Base-by-base conservation (phyloP, 2,329 filamentous ascomycete species). In the Aspergillus hortae region DNA sequence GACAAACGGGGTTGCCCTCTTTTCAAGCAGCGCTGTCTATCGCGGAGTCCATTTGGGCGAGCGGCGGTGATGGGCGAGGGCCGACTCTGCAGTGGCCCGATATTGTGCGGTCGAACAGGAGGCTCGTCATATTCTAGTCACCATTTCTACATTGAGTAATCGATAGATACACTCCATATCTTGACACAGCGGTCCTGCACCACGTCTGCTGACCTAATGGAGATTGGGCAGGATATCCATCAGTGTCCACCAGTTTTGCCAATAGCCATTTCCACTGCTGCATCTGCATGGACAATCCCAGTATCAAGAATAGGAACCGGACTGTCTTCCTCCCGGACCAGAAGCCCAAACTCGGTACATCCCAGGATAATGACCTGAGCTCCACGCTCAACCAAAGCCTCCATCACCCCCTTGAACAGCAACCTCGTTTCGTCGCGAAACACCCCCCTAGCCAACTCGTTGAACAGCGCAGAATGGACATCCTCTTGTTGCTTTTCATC, bases 381-480 rank as follows among this genome's bases (percentile, higher is more conserved):
- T 7, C 52, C 52, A n/a, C 19, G 23, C 6, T 9, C 33, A 2
- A 52, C 41, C 19, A 55, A 27, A 12, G 10, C 9, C 4, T 11
- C 15, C 15, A 51, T 51, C 1, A 27, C 12, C 23, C 57, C 51
- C 58, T 61, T 21, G 60, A 64, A 61, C 40, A 55, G n/a, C 56
- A 52, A 27, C 55, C 56, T 27, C 59, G 59, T 38, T n/a, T 40
- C 49, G 59, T 58, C 61, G 52, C 53, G 36, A 4, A 38, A 27
- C 1, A 38, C 46, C n/a, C 11, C 38, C 25, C 44, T 38, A 1
- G 50, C 36, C 9, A 57, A 35, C 19, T 30, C 32, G 1, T 48
- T 45, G 14, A 17, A 12, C 4, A 48, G 23, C 14, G 27, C 46
- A 2, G 5, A 5, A 3, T 30, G 23, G 30, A 48, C 19, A 9